Conservation (phyloP, 148 eudicot genomes). For the Spergularia bocconei region DNA sequence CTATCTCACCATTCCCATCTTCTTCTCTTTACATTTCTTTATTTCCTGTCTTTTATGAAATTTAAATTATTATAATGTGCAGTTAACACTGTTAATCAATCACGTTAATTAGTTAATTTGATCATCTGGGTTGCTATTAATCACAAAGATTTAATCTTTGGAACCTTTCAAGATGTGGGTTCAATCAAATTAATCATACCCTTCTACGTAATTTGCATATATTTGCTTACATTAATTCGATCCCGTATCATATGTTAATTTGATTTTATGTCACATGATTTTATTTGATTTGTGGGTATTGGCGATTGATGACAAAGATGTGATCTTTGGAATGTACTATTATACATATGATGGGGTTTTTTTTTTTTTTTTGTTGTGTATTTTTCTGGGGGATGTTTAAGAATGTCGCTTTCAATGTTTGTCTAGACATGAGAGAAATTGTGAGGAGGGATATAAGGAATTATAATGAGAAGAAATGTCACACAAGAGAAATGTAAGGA, state of each 20-base stretch:
- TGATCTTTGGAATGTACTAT: not conserved
- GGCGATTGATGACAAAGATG: not conserved
- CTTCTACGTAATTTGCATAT: not conserved
- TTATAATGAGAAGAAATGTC: not conserved
- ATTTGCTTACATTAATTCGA: no score
- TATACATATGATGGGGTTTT: not conserved
- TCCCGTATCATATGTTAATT: not conserved
- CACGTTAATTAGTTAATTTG: not conserved
- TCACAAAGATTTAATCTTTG: not conserved
- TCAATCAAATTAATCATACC: not conserved
- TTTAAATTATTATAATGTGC: not conserved
- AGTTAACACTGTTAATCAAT: no score
- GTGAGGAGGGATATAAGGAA: not conserved
- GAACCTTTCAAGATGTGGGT: not conserved
- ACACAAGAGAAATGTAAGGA: not conserved
- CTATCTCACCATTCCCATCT: not conserved
- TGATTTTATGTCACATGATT: no score
- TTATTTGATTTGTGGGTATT: not conserved
- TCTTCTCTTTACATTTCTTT: not conserved
- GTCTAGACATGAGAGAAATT: not conserved
- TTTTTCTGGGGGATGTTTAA: not conserved
- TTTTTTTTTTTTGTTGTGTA: not conserved
- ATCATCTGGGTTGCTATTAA: not conserved
- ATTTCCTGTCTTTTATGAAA: not conserved
- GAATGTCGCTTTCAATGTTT: constrained; percentile 18